Base-by-base conservation (phyloP, 2,329 filamentous ascomycete genomes). In the Thielaviopsis punctulata region DNA sequence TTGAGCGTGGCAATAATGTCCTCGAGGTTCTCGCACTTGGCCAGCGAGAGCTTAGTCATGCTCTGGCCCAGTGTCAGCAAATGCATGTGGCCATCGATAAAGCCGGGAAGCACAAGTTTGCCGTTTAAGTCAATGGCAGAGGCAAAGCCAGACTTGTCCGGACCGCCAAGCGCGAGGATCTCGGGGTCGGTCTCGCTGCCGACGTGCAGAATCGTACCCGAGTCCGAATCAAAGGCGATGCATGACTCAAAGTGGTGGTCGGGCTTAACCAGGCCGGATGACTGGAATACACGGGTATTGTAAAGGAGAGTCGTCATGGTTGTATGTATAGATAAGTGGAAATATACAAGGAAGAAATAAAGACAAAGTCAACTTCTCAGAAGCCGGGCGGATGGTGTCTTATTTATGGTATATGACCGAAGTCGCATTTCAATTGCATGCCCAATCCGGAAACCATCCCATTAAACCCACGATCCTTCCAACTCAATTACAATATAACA, bases 31-130 rank as follows among this genome's bases (percentile, higher is more conserved):
- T 67, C 67, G 60, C 74, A 76, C 15, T 65, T 62, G 19, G 71
- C 68, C 1, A 79, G 62, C 21, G 65, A 63, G 19, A 75, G 64
- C 59, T 77, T 77, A 24, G 65, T 68, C 18, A 78, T 65, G 0
- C 73, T 70, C 56, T 76, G 73, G 1, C 75, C 75, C 0, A 76
- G 65, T 9, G 74, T 64, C 0, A 78, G 65, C 9, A 79, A 65
- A 58, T 79, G 75, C 62, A 76, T 68, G 55, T 79, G 75, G 5
- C 72, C 73, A 54, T 79, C 75, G 39, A 78, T 70, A 62, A 79
- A 78, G 13, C 74, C 69, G 0, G 75, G 75, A 1, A 78, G 64
- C 2, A 78, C 63, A 1, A 65, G 67, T 21, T 59, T 60, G 1
- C 65, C 64, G 1, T 48, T 49, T 2, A 69, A 51, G 27, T 68